phyloP scores from a whole-genome alignment of 805 yeast genomes.

The Wickerhamiella dianesei region DNA sequence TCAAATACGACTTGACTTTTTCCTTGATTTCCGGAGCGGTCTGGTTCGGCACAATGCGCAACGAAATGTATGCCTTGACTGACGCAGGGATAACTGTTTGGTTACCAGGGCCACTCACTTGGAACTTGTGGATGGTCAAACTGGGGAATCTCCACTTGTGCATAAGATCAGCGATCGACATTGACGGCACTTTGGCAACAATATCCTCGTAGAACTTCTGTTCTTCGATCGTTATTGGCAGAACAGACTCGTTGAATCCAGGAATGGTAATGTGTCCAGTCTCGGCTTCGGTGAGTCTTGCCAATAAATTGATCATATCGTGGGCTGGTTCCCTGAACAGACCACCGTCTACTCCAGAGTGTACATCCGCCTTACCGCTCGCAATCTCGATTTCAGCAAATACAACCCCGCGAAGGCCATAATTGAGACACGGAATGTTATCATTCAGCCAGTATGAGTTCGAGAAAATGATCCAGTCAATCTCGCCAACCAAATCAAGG shows the following conservation, averaged over 20 bases:
- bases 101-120: conserved; percentile 82
- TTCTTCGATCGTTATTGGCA: conserved; percentile 46
- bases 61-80: conserved; percentile 63
- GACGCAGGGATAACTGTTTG: conserved; percentile 78
- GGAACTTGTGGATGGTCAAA: conserved; percentile 67
- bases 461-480: conserved; percentile 82
- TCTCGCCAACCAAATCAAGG: conserved; percentile 41
- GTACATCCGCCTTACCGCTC: conserved; percentile 74
- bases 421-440: conserved; percentile 76
- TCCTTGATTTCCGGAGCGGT: conserved; percentile 44
- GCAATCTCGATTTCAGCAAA: conserved; percentile 60
- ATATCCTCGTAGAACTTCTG: conserved; percentile 49
- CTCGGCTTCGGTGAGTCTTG: conserved; percentile 42
- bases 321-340: conserved; percentile 75
- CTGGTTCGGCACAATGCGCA: conserved; percentile 85
- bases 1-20: conserved; percentile 36
- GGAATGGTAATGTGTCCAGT: conserved; percentile 49
- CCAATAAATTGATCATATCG: conserved; percentile 62
- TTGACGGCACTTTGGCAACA: conserved; percentile 28
- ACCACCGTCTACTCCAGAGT: conserved; percentile 96
- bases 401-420: conserved; percentile 86
- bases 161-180: conserved; percentile 37
- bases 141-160: conserved; percentile 87
- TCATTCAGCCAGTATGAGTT: conserved; percentile 94
- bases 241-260: conserved; percentile 55